Percentiles rank a stretch among this genome's conserved stretches.
Conservation (phyloP, 345 rosid species). For the sweet orange (Citrus sinensis) region DVS_A1.0 CM039163.1:43773001-43773500, state of each 20-base stretch:
- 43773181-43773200: not conserved
- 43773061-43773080: not conserved
- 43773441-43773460: too few relatives aligned
- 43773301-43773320: not conserved
- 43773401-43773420: too few relatives aligned
- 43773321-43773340: not conserved
- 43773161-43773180: not conserved
- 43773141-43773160: not conserved
- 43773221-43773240: not conserved
- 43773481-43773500: too few relatives aligned
- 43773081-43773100: too few relatives aligned
- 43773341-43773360: not conserved
- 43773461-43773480: too few relatives aligned
- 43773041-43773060: not conserved
- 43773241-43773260: slow-evolving; percentile 6
- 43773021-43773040: not conserved
- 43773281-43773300: slow-evolving; percentile 2
- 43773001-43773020: not conserved
- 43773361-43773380: not conserved
- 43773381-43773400: too few relatives aligned
- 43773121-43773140: not conserved
- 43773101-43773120: too few relatives aligned
- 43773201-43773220: not conserved
- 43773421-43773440: too few relatives aligned
- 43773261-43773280: not conserved